Conservation (phyloP, 139 green algal genomes). For the Picochlorum sp. region DNA sequence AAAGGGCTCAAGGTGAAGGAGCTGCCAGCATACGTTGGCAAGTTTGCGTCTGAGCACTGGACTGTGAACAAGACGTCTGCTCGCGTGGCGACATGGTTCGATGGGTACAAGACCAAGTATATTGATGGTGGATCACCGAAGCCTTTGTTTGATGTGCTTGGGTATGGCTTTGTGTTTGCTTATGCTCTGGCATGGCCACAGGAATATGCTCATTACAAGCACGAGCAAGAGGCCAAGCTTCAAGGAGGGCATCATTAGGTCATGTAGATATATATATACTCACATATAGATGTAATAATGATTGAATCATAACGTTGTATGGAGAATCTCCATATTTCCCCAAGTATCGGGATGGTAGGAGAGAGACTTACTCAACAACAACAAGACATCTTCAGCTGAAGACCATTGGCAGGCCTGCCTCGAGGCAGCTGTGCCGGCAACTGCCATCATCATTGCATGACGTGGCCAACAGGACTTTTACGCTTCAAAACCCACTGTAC, state of each 20-base stretch:
- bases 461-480: no score
- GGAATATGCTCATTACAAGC: constrained; percentile 44
- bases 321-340: no score
- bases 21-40: constrained; percentile 29
- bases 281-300: no score
- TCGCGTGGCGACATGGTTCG: constrained; percentile 27
- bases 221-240: constrained; percentile 46
- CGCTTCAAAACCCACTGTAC: no score
- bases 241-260: constrained; percentile 25
- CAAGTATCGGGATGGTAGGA: no score
- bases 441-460: no score
- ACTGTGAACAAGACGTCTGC: constrained; percentile 23
- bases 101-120: constrained; percentile 42
- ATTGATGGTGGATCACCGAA: constrained; percentile 49
- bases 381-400: no score
- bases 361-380: no score
- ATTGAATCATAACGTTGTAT: no score
- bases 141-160: constrained; percentile 33
- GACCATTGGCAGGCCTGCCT: no score
- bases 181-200: constrained; percentile 45
- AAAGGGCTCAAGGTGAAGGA: constrained; percentile 43
- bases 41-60: constrained; percentile 36
- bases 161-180: constrained; percentile 36
- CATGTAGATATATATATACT: no score
- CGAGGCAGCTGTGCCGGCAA: no score